Percentiles rank a stretch among this genome's conserved stretches.
phyloP scores from a whole-genome alignment of 2,329 filamentous ascomycete species.

The Daldinia eschscholtzii region DNA sequence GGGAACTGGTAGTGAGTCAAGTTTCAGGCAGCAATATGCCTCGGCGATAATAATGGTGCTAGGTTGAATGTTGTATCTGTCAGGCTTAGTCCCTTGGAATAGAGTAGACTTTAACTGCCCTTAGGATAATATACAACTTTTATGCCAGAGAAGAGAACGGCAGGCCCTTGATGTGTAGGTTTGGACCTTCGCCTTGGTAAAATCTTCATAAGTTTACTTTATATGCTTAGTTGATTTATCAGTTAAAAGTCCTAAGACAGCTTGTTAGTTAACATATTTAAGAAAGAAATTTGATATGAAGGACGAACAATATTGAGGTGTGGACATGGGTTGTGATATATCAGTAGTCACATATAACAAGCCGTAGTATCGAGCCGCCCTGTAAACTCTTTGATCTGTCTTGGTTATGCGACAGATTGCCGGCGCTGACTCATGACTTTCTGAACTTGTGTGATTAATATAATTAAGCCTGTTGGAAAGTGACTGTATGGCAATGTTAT shows the following conservation, averaged over 20 bases:
- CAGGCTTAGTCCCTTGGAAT: not conserved
- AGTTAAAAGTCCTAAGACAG: slow-evolving; percentile 4
- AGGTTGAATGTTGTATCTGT: not conserved
- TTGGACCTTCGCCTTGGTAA: not conserved
- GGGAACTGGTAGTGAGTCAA: not conserved
- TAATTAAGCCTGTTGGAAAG: not conserved
- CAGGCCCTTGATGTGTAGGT: not conserved
- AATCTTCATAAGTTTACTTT: not conserved
- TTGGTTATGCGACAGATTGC: not conserved
- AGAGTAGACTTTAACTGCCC: not conserved
- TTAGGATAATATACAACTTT: not conserved
- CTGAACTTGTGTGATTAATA: not conserved
- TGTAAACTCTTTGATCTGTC: not conserved
- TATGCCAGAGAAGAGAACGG: not conserved
- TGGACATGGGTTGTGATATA: not conserved
- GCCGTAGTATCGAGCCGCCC: not conserved
- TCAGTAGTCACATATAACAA: not conserved
- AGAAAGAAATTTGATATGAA: not conserved
- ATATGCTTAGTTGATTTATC: not conserved
- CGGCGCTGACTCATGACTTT: not conserved
- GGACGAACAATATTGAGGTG: not conserved
- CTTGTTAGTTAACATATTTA: slow-evolving; percentile 23
- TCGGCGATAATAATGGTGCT: not conserved
- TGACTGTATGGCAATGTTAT: not conserved
- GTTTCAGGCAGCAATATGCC: too few species aligned